Base-by-base conservation (phyloP, 768 basidiomycete genomes). In the Psilocybe tampanensis region DNA sequence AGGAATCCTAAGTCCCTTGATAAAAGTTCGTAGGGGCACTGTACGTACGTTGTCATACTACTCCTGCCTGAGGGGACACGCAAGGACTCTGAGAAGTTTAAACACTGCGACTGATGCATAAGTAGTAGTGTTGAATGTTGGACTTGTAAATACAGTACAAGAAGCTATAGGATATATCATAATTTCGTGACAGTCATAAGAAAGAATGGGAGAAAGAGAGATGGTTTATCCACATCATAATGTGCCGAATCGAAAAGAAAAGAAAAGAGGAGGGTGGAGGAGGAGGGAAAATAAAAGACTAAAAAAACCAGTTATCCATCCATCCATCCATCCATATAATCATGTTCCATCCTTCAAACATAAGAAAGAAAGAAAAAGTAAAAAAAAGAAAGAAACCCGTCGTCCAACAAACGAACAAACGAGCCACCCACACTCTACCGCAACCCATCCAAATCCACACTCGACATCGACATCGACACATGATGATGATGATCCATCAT, bases 391-490 rank as follows among this genome's bases (percentile, higher is more conserved):
- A 39, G n/a, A 39, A 39, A 15, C 12, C 36, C 36, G 12, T 3
- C 6, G n/a, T 15, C 12, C 4, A 39, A 39, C 12, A 39, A 39
- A 39, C 47, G 23, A 60, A 29, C 15, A 39, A 11, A 4, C 9
- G 29, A 9, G 29, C 4, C 4, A 29, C 5, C 5, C 8, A 15
- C n/a, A n/a, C n/a, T n/a, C 43, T 44, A 61, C 24, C 60, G 53
- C 47, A 61, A 45, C 19, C 56, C 52, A 32, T 64, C 60, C 58
- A 61, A 33, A 52, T 64, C 60, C 56, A 54, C 51, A 8, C 45
- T 54, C 33, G 63, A 61, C 41, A 62, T 54, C 33, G 63, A 61
- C 32, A 60, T 54, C 23, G 63, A 60, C n/a, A 64, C 63, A 43
- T n/a, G n/a, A n/a, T n/a, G n/a, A n/a, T n/a, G n/a, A n/a, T n/a